Conservation (phyloP, 208 protist species). For the Acanthamoeba sp. region DNA sequence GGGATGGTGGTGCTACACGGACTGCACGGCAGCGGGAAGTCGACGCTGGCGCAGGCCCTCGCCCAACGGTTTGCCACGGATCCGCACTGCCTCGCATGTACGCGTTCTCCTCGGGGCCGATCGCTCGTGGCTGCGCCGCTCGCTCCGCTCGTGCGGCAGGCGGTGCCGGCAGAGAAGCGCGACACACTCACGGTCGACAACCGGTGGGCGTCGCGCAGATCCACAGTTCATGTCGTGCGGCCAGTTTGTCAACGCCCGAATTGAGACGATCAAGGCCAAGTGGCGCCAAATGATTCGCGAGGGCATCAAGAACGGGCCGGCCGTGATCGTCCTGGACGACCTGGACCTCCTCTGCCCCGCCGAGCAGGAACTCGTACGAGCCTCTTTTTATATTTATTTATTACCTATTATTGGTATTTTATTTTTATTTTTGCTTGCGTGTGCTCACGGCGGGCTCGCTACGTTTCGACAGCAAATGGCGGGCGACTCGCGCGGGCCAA, state of each 20-base stretch:
- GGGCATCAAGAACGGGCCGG: constrained; percentile 20
- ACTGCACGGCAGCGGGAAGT: constrained; percentile 77
- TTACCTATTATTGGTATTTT: too few species aligned
- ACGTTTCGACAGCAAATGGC: neutral
- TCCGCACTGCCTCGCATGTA: constrained; percentile 44
- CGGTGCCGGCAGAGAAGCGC: neutral
- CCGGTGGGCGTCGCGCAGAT: neutral
- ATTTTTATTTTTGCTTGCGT: too few species aligned
- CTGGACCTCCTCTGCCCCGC: constrained; percentile 20
- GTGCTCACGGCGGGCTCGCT: neutral
- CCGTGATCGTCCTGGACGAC: constrained; percentile 15
- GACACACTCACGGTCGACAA: neutral
- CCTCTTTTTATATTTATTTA: neutral
- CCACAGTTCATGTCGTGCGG: constrained; percentile 19
- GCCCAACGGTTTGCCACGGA: constrained; percentile 24
- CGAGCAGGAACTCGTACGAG: constrained; percentile 37
- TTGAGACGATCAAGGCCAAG: constrained; percentile 19
- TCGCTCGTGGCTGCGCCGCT: neutral
- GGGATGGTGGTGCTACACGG: constrained; percentile 66
- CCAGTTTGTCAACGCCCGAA: neutral
- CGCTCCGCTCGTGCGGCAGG: neutral
- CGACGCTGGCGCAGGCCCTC: constrained; percentile 29
- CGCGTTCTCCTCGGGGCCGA: neutral
- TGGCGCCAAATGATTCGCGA: neutral
- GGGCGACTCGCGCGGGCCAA: neutral